phyloP scores from a whole-genome alignment of 2,329 filamentous ascomycete genomes.

The Karstenula rhodostoma region DNA sequence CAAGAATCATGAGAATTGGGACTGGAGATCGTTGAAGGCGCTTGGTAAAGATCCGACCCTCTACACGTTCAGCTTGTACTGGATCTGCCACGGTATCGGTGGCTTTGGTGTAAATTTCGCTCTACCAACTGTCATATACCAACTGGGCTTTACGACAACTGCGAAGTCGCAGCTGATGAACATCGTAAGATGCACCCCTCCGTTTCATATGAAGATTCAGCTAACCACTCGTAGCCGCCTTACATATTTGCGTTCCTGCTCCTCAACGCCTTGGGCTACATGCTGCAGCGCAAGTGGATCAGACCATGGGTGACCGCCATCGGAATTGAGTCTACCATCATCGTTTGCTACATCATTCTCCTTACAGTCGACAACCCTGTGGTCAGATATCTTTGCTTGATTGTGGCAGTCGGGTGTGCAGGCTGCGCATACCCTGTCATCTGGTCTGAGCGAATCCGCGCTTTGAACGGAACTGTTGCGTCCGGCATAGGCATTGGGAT shows the following conservation, averaged over 20 bases:
- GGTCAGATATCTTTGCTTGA: slow-evolving; percentile 26
- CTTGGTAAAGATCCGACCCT: slow-evolving; percentile 27
- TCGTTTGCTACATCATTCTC: slow-evolving; percentile 30
- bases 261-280: slow-evolving; percentile 26
- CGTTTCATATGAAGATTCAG: not conserved
- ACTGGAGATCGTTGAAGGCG: slow-evolving; percentile 24
- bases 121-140: slow-evolving; percentile 31
- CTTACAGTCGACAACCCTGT: slow-evolving; percentile 27
- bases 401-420: slow-evolving; percentile 29
- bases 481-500: slow-evolving; percentile 30
- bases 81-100: slow-evolving; percentile 33
- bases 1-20: slow-evolving; percentile 23
- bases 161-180: slow-evolving; percentile 32
- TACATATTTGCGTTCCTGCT: slow-evolving; percentile 29
- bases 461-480: slow-evolving; percentile 29
- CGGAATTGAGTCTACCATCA: slow-evolving; percentile 26
- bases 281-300: slow-evolving; percentile 31
- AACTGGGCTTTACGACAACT: slow-evolving; percentile 32
- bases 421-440: slow-evolving; percentile 31
- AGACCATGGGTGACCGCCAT: slow-evolving; percentile 28
- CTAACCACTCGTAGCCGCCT: slow-evolving; percentile 24
- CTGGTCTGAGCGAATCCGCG: slow-evolving; percentile 30
- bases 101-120: slow-evolving; percentile 28
- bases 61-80: slow-evolving; percentile 30
- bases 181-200: slow-evolving; percentile 28